Evolutionary conservation across 192 early-diverging fungal genomes (phyloP).

Genomic region (Helicostylum pulchrum): DNA sequence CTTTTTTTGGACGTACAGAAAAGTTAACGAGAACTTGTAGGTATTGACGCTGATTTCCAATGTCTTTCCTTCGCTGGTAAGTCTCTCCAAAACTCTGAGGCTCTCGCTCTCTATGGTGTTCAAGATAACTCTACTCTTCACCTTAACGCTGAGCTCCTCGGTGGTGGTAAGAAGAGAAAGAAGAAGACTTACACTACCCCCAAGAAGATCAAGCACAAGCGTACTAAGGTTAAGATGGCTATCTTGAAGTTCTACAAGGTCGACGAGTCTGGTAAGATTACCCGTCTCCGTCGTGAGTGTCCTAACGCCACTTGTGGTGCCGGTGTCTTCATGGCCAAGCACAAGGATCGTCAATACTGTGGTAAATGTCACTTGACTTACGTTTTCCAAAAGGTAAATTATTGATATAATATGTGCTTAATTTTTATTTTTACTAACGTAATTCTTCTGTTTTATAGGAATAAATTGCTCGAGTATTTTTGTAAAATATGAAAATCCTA

Average conservation of each 20-base stretch:
- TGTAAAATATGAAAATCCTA: no score
- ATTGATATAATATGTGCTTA: no score
- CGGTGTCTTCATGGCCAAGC: slow-evolving; percentile 99
- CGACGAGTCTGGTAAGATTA: slow-evolving; percentile 94
- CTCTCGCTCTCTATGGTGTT: slow-evolving; percentile 51
- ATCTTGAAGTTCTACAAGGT: slow-evolving; percentile 99
- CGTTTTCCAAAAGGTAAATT: slow-evolving; percentile 81
- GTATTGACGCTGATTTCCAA: slow-evolving; percentile 59
- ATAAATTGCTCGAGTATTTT: no score
- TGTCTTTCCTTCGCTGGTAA: slow-evolving; percentile 53
- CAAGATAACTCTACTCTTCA: slow-evolving; percentile 73
- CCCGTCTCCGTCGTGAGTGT: slow-evolving; percentile 98
- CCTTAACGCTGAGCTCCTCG: slow-evolving; percentile 66
- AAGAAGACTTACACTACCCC: slow-evolving; percentile 99
- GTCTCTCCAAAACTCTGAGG: slow-evolving; percentile 47
- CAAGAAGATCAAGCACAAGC: slow-evolving; percentile 99
- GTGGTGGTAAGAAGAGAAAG: slow-evolving; percentile 98
- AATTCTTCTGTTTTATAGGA: no score
- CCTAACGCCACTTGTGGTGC: slow-evolving; percentile 95
- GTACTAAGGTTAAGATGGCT: slow-evolving; percentile 98
- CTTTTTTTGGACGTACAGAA: no score
- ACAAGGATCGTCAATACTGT: slow-evolving; percentile 98
- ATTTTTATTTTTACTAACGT: no score
- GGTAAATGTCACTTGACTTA: slow-evolving; percentile 95
- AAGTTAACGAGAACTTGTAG: slow-evolving; percentile 17